phyloP scores from a whole-genome alignment of 176 grass and related monocot genomes.

The Cenchrus americanus region DNA sequence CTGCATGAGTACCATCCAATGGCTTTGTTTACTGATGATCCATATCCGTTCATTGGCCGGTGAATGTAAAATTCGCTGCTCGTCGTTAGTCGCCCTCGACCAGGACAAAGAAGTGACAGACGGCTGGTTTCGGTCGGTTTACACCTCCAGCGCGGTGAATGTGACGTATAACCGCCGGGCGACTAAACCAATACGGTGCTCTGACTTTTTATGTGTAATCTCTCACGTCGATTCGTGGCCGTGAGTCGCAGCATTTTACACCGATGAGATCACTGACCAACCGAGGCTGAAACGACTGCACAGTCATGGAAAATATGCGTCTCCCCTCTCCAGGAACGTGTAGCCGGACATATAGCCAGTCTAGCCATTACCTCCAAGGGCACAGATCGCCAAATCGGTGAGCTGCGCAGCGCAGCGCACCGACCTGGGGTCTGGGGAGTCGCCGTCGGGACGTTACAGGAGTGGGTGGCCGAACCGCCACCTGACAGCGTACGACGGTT shows the following conservation, averaged over 20 bases:
- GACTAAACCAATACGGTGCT: background rate
- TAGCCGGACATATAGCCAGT: too few species aligned
- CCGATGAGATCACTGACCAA: background rate
- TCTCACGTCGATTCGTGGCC: background rate
- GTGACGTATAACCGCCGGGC: conserved; percentile 27
- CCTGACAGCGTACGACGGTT: background rate
- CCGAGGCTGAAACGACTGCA: background rate
- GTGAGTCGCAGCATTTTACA: background rate
- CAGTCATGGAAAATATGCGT: background rate
- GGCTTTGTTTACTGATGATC: background rate
- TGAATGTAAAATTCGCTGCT: background rate
- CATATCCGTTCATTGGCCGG: background rate
- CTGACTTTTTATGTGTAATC: conserved; percentile 9
- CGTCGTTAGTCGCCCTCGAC: background rate
- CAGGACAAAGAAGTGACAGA: background rate
- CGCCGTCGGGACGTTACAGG: background rate
- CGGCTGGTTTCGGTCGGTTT: background rate
- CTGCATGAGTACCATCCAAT: background rate
- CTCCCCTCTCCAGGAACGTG: too few species aligned
- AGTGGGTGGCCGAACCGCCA: conserved; percentile 38
- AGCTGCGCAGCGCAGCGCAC: background rate
- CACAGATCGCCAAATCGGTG: background rate
- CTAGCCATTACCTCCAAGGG: too few species aligned
- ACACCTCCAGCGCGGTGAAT: background rate
- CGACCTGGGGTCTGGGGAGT: background rate